Conservation (phyloP, 768 basidiomycete species). For the Cytidiella melzeri region DNA sequence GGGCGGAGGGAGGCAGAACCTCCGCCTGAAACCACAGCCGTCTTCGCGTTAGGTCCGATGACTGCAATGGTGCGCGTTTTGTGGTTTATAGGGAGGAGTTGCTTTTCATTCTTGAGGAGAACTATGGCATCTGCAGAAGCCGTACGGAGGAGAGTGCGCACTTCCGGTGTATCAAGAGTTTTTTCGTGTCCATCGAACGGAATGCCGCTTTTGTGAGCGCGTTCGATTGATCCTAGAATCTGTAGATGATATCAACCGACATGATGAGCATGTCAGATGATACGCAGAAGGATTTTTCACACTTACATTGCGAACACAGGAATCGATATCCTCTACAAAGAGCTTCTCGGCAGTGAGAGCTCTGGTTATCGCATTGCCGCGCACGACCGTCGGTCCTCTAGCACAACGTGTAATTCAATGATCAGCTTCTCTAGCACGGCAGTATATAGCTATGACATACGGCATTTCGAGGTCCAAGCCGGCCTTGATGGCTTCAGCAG, state of each 20-base stretch:
- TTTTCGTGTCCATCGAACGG: constrained; percentile 48
- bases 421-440: background rate
- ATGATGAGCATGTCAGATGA: background rate
- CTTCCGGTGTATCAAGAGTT: constrained; percentile 38
- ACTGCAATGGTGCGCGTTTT: constrained; percentile 43
- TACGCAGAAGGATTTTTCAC: background rate
- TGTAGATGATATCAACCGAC: too few relatives aligned
- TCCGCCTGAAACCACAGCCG: constrained; percentile 48
- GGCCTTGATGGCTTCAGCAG: constrained; percentile 47
- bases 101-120: constrained; percentile 52
- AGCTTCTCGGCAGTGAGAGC: constrained; percentile 38
- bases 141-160: constrained; percentile 41
- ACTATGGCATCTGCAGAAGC: constrained; percentile 52
- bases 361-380: constrained; percentile 39
- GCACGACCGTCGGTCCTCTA: constrained; percentile 43
- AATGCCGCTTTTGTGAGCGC: constrained; percentile 44
- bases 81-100: constrained; percentile 39
- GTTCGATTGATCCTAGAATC: constrained; percentile 43
- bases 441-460: constrained; percentile 20
- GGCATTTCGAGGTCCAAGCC: constrained; percentile 65
- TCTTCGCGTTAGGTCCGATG: constrained; percentile 58
- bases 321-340: constrained; percentile 35
- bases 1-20: constrained; percentile 50
- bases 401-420: background rate
- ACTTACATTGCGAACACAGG: constrained; percentile 20